phyloP scores from a whole-genome alignment of 768 basidiomycete genomes.

The Pulveroboletus sp. region DNA sequence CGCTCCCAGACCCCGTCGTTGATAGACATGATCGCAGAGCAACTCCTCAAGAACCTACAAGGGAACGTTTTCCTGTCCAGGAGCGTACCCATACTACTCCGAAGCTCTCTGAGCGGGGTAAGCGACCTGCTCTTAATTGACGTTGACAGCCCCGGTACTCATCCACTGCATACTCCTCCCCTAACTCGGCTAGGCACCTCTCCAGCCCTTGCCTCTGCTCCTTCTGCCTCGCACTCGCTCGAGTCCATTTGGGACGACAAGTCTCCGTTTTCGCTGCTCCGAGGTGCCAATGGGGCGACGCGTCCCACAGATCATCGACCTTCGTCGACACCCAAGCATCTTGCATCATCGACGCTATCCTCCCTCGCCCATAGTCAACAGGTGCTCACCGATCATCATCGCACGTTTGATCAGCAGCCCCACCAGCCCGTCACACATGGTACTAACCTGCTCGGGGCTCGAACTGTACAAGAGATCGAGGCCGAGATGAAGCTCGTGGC shows the following conservation, averaged over 20 bases:
- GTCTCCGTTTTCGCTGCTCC: slow-evolving; percentile 67
- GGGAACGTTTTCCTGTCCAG: slow-evolving; percentile 28
- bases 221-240: slow-evolving; percentile 40
- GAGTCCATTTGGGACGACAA: slow-evolving; percentile 83
- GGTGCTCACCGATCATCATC: slow-evolving; percentile 32
- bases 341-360: slow-evolving; percentile 18
- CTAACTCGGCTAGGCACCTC: slow-evolving; percentile 19
- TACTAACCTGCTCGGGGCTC: slow-evolving; percentile 37
- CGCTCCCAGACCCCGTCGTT: slow-evolving; percentile 26
- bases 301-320: slow-evolving; percentile 36
- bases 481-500: slow-evolving; percentile 72
- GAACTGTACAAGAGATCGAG: slow-evolving; percentile 79
- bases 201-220: slow-evolving; percentile 33
- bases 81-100: slow-evolving; percentile 16
- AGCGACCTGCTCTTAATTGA: slow-evolving; percentile 12
- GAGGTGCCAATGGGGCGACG: slow-evolving; percentile 46
- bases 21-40: slow-evolving; percentile 14
- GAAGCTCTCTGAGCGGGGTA: slow-evolving; percentile 28
- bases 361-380: slow-evolving; percentile 27
- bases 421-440: slow-evolving; percentile 36
- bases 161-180: slow-evolving; percentile 12
- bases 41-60: slow-evolving; percentile 20
- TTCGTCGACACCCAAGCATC: slow-evolving; percentile 21
- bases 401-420: slow-evolving; percentile 32
- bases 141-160: slow-evolving; percentile 1